Percentiles rank a stretch among this genome's conserved stretches.
phyloP scores from a whole-genome alignment of 345 rosid species.

The Gossypium australe region DNA sequence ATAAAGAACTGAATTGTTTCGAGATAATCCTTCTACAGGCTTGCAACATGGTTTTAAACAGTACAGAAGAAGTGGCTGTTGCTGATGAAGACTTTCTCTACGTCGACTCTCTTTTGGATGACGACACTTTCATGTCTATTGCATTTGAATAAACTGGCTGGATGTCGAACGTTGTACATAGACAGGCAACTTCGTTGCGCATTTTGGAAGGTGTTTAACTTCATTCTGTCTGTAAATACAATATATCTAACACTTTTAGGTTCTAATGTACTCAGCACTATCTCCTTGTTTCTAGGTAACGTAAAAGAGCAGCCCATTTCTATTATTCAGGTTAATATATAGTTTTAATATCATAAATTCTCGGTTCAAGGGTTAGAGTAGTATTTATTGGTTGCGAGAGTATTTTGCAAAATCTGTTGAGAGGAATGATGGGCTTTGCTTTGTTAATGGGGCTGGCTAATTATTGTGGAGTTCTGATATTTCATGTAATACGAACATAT shows the following conservation, averaged over 20 bases:
- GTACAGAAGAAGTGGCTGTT: constrained; percentile 27
- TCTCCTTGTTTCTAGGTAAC: background rate
- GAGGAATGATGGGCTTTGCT: background rate
- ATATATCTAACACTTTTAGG: background rate
- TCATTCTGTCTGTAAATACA: constrained; percentile 16
- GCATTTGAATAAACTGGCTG: constrained; percentile 41
- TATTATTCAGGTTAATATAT: background rate
- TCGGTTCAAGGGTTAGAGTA: background rate
- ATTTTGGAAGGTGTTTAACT: constrained; percentile 9
- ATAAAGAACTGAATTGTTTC: background rate
- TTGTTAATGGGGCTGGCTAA: background rate
- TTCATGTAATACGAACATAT: background rate
- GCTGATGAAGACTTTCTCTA: constrained; percentile 47
- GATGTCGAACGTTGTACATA: constrained; percentile 22
- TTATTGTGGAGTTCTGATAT: background rate
- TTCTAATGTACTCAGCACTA: background rate
- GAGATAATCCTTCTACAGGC: constrained; percentile 23
- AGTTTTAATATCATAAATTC: background rate
- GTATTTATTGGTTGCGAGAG: background rate
- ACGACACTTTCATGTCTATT: constrained; percentile 63
- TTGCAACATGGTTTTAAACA: constrained; percentile 31
- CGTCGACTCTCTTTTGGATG: constrained; percentile 61
- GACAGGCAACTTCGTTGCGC: background rate
- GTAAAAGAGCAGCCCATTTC: background rate
- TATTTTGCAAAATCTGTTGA: background rate